A percentile compares a stretch with the other conserved stretches of the same genome.
These are phyloP conservation scores for Paramarasmius palmivorus DNA, from an alignment of 1,284 basidiomycete genomes.

Conservation along the genomic window DNA sequence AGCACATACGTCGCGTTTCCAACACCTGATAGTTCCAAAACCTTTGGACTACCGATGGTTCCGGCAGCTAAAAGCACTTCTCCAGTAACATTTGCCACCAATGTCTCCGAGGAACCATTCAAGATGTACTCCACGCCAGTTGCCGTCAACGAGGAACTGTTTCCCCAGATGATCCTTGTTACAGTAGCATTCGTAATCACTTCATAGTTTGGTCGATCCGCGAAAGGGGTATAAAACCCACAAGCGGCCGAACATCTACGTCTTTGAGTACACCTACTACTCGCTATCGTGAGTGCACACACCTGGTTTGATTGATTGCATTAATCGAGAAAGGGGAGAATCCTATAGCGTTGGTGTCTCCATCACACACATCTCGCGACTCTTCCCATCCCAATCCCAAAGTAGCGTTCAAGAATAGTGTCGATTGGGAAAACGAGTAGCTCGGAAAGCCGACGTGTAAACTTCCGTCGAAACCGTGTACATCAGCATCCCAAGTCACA, in stretches of 20 bases:
- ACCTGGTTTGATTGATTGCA: constrained; percentile 29
- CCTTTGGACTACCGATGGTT: constrained; percentile 30
- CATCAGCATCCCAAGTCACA: background rate
- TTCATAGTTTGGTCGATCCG: constrained; percentile 21
- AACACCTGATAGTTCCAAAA: constrained; percentile 31
- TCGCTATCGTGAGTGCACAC: too few species aligned
- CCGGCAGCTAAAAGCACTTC: constrained; percentile 30
- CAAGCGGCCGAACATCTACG: constrained; percentile 9
- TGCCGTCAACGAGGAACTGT: constrained; percentile 14
- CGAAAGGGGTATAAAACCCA: constrained; percentile 19
- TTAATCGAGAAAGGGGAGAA: constrained; percentile 28
- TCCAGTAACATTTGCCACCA: constrained; percentile 10
- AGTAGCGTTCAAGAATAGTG: constrained; percentile 25
- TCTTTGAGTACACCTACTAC: background rate
- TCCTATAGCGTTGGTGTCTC: constrained; percentile 27
- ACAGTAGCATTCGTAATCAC: constrained; percentile 25
- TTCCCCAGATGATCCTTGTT: constrained; percentile 24
- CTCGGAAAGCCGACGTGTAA: constrained; percentile 33
- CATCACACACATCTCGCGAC: constrained; percentile 26
- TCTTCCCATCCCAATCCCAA: constrained; percentile 20
- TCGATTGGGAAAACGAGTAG: constrained; percentile 27
- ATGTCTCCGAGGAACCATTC: constrained; percentile 10
- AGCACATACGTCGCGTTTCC: constrained; percentile 30
- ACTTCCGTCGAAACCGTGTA: constrained; percentile 17
- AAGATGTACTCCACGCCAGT: constrained; percentile 20